These are phyloP conservation scores for Cryptosporidium muris DNA, from an alignment of 169 alveolate species.

Conservation along the genomic window DNA sequence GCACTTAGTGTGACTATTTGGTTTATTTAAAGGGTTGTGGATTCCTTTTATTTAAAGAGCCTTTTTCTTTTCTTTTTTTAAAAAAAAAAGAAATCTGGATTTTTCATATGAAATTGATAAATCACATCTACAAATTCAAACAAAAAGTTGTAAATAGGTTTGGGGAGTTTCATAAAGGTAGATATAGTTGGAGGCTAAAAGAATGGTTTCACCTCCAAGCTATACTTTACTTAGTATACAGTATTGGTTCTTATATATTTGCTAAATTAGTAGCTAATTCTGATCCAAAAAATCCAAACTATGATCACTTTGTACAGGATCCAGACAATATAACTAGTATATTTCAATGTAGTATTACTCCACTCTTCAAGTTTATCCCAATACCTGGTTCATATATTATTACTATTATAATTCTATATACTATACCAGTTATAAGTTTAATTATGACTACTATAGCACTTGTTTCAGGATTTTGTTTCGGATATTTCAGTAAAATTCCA, in stretches of 20 bases:
- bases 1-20: too few relatives aligned
- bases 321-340: constrained; percentile 30
- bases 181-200: constrained; percentile 68
- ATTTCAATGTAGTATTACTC: constrained; percentile 61
- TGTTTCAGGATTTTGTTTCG: constrained; percentile 46
- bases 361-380: constrained; percentile 53
- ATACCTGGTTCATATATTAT: constrained; percentile 61
- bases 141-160: constrained; percentile 8
- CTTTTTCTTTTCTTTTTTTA: too few relatives aligned
- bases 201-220: constrained; percentile 65
- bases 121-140: background rate
- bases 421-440: constrained; percentile 31
- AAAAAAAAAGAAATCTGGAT: too few relatives aligned
- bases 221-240: constrained; percentile 14
- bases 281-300: constrained; percentile 35
- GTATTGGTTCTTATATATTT: constrained; percentile 36
- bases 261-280: constrained; percentile 57
- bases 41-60: too few relatives aligned
- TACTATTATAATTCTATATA: constrained; percentile 26
- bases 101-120: too few relatives aligned
- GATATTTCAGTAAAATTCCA: constrained; percentile 47
- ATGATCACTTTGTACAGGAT: constrained; percentile 68
- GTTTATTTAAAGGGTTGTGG: too few relatives aligned
- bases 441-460: constrained; percentile 25
- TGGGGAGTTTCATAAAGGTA: constrained; percentile 61